A percentile compares a stretch with the other conserved stretches of the same genome.
Evolutionary conservation across 331 rosid species (phyloP).

Genomic region (Pyrus hybrid): DNA sequence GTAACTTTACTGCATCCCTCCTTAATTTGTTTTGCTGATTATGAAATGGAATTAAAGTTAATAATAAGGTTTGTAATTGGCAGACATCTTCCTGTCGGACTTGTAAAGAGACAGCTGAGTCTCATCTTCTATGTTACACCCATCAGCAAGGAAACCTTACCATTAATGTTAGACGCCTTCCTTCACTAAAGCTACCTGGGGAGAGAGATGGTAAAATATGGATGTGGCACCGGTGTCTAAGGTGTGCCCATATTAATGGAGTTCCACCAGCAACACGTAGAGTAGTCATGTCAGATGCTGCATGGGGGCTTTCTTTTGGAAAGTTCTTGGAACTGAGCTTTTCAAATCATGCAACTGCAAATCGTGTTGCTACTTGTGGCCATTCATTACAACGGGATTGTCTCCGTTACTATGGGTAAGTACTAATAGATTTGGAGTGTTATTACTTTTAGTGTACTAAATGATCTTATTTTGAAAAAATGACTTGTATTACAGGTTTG

Average conservation of each 20-base stretch:
- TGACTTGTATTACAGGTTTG: constrained; percentile 53
- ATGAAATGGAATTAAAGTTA: background rate
- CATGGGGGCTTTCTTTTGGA: constrained; percentile 99
- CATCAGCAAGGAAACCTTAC: constrained; percentile 98
- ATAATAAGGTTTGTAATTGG: constrained; percentile 2
- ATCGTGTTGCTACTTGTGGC: constrained; percentile 93
- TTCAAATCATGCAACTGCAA: constrained; percentile 97
- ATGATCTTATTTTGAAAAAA: constrained; percentile 13
- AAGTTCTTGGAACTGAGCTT: constrained; percentile 98
- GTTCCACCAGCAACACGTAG: constrained; percentile 96
- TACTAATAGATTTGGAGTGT: background rate
- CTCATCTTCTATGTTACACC: constrained; percentile 76
- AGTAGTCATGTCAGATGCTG: constrained; percentile 95
- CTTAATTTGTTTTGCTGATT: background rate
- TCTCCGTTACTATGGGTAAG: constrained; percentile 93
- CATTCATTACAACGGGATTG: constrained; percentile 99
- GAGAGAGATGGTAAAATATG: constrained; percentile 88
- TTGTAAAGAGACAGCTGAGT: constrained; percentile 72
- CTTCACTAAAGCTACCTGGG: constrained; percentile 73
- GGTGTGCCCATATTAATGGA: constrained; percentile 72
- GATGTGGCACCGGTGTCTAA: constrained; percentile 99
- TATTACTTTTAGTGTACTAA: background rate
- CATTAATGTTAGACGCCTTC: constrained; percentile 72
- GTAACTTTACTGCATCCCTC: background rate
- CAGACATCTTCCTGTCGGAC: constrained; percentile 62